These are phyloP conservation scores for Talaromyces sp. DNA, from an alignment of 2,329 filamentous ascomycete genomes.

Conservation along the genomic window DNA sequence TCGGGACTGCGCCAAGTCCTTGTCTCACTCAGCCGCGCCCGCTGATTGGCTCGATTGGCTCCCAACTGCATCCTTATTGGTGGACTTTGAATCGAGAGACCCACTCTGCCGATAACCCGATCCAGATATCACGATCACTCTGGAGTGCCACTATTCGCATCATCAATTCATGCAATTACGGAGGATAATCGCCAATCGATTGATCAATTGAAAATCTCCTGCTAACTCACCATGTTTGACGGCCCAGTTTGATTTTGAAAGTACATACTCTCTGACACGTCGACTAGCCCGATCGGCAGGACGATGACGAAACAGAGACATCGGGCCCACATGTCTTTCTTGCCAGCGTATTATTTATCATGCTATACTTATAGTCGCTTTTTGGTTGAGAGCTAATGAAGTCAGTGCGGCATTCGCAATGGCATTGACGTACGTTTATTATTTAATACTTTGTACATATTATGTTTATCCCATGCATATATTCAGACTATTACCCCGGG, in stretches of 20 bases:
- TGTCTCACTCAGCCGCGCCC: neutral
- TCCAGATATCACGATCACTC: neutral
- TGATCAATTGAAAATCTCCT: neutral
- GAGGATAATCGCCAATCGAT: no score
- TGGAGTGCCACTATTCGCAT: no score
- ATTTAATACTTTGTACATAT: no score
- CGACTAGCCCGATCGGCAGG: neutral
- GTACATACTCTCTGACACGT: neutral
- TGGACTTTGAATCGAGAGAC: neutral
- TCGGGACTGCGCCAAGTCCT: neutral
- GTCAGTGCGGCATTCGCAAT: no score
- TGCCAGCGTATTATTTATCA: neutral
- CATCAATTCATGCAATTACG: no score
- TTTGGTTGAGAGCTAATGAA: no score
- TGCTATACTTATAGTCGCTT: no score
- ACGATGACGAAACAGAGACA: neutral
- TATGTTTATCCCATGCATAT: neutral
- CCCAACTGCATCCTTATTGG: no score
- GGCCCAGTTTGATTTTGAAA: no score
- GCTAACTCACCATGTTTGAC: no score
- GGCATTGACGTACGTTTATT: neutral
- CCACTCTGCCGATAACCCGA: neutral
- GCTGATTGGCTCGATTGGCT: neutral
- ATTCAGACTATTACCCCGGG: neutral
- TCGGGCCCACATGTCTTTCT: neutral